Evolutionary conservation across 345 rosid genomes (phyloP).

Genomic region (Fremontodendron californicum): DNA sequence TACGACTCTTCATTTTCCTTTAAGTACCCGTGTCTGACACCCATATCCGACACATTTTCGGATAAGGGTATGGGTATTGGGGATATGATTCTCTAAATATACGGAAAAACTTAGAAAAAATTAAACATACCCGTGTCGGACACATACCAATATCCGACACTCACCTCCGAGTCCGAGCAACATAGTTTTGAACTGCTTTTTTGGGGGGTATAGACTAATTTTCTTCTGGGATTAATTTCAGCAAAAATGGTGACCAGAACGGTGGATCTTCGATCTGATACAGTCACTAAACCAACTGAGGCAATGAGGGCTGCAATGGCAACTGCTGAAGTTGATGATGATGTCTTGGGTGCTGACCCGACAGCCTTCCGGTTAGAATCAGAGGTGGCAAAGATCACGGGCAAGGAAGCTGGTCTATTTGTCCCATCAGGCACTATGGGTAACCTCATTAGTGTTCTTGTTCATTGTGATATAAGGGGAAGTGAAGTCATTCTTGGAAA

Average conservation of each 20-base stretch:
- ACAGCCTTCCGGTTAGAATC: slow-evolving; percentile 59
- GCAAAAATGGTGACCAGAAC: slow-evolving; percentile 56
- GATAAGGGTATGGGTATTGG: too few relatives aligned
- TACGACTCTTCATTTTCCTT: too few relatives aligned
- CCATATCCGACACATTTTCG: too few relatives aligned
- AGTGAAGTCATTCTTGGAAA: slow-evolving; percentile 96
- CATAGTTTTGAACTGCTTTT: not conserved
- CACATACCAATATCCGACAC: too few relatives aligned
- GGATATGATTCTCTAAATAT: too few relatives aligned
- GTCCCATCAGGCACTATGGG: slow-evolving; percentile 98
- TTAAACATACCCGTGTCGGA: too few relatives aligned
- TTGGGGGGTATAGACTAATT: not conserved
- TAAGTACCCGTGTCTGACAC: too few relatives aligned
- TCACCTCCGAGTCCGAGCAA: too few relatives aligned
- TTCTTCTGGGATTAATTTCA: slow-evolving; percentile 16
- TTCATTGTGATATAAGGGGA: slow-evolving; percentile 85
- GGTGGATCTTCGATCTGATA: slow-evolving; percentile 92
- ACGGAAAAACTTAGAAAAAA: too few relatives aligned
- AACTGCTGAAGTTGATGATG: slow-evolving; percentile 89
- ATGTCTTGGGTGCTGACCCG: slow-evolving; percentile 70
- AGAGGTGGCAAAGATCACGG: slow-evolving; percentile 66
- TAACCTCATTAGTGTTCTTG: slow-evolving; percentile 84
- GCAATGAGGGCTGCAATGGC: slow-evolving; percentile 92
- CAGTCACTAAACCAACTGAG: slow-evolving; percentile 84
- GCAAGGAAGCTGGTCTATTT: slow-evolving; percentile 87